Evolutionary conservation across 768 basidiomycete genomes (phyloP), one percentile per base, ranked within the genome.

Genomic region (Fomitopsis serialis): DNA sequence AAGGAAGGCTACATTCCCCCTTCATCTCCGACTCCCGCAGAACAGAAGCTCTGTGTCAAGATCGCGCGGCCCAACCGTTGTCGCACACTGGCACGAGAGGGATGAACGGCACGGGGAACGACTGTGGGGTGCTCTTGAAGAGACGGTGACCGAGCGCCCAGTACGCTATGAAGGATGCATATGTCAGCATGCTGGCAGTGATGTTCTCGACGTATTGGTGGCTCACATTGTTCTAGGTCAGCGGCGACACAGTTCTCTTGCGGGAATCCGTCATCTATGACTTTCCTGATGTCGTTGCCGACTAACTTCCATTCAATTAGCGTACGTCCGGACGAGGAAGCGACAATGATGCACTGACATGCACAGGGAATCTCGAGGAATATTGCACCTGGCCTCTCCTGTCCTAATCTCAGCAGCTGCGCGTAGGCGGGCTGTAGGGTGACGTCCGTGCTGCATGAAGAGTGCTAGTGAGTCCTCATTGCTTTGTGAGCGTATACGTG

Each of bases 101-200:
- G 15, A 87, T 50, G 61, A 87, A 87, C 0, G 69, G 63, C 0
- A 73, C 79, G 2, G 81, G 78, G 64, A 81, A 85, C 0, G 75
- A 72, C 35, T 75, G 67, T 0, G 77, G 74, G 0, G 72, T 79
- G 2, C 78, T 73, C 47, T 64, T 73, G 68, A 85, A 88, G 17
- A 87, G 70, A 42, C 78, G 70, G 56, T 86, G 83, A 1, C 85
- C 85, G 3, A 77, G 70, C 4, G 79, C 71, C 84, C 83, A 86
- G 56, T 81, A 80, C 9, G 68, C 84, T 84, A 52, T 15, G 11
- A 17, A 1, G n/a, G n/a, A n/a, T n/a, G n/a, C n/a, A 1, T 23
- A 32, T 32, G 17, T n/a, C n/a, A n/a, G n/a, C n/a, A n/a, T n/a
- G n/a, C n/a, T n/a, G n/a, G n/a, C n/a, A n/a, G n/a, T n/a, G n/a